phyloP scores from a whole-genome alignment of 1,284 basidiomycete genomes.

The Coniophora puteana region DNA sequence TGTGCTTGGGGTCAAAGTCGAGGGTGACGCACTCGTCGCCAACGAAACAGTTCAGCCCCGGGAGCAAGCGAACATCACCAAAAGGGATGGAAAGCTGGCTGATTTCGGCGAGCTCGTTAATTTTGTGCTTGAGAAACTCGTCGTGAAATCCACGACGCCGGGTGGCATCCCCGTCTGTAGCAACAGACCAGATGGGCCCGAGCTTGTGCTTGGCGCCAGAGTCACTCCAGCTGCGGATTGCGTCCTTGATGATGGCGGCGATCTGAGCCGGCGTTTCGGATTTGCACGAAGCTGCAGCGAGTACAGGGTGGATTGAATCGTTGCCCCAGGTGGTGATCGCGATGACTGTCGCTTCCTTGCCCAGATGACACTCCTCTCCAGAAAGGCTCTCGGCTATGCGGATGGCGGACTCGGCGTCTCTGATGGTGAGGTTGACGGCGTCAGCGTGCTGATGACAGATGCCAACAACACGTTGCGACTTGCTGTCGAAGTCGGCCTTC shows the following conservation, averaged over 20 bases:
- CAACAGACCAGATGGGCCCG: conserved; percentile 12
- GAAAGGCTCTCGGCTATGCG: not conserved
- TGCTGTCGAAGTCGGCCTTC: conserved; percentile 10
- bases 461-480: conserved; percentile 16
- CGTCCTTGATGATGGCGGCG: too few species aligned
- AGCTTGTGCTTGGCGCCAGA: not conserved
- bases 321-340: conserved; percentile 5
- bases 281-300: conserved; percentile 11
- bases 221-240: not conserved
- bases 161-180: conserved; percentile 13
- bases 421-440: conserved; percentile 3
- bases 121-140: conserved; percentile 6
- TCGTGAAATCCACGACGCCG: conserved; percentile 8
- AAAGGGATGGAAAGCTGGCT: conserved; percentile 1
- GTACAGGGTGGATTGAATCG: conserved; percentile 8
- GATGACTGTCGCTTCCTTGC: conserved; percentile 11
- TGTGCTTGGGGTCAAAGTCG: conserved; percentile 15
- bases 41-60: conserved; percentile 12
- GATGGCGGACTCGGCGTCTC: conserved; percentile 4
- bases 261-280: too few species aligned
- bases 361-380: conserved; percentile 5
- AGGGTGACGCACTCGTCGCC: conserved; percentile 8
- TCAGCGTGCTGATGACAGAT: conserved; percentile 17
- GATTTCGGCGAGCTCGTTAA: too few species aligned
- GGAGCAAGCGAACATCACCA: conserved; percentile 5